A percentile compares a stretch with the other conserved stretches of the same genome.
Conservation (phyloP, 441 rosid species). For the Theobroma grandiflorum region DNA sequence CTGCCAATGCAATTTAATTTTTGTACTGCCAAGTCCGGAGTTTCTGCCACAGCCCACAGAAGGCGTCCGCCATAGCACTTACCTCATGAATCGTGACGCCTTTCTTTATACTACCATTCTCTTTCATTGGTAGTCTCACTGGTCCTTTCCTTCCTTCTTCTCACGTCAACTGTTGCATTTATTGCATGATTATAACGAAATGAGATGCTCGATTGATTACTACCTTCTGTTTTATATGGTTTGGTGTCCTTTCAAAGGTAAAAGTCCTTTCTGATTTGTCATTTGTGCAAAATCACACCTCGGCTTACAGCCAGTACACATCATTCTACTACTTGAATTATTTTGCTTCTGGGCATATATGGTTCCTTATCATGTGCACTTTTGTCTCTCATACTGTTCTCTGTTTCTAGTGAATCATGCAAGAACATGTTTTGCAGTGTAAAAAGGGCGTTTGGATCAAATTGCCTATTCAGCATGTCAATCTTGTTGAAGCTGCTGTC, state of each 20-base stretch:
- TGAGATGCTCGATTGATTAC: background rate
- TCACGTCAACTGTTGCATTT: background rate
- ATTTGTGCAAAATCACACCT: too few relatives aligned
- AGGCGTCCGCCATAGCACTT: background rate
- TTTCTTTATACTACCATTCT: background rate
- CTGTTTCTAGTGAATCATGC: background rate
- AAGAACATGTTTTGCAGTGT: constrained; percentile 50
- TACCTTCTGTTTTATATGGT: background rate
- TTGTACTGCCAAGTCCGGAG: background rate
- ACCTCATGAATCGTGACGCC: background rate
- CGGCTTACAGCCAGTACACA: background rate
- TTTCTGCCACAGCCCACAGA: background rate
- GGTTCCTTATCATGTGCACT: background rate
- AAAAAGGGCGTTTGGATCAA: constrained; percentile 94
- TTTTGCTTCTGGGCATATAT: constrained; percentile 7
- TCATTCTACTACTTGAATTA: background rate
- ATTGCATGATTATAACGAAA: background rate
- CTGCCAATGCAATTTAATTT: background rate
- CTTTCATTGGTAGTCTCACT: background rate
- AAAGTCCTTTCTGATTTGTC: background rate
- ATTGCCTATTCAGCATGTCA: constrained; percentile 66
- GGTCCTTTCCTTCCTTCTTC: background rate
- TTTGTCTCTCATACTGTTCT: background rate
- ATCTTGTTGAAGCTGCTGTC: constrained; percentile 77
- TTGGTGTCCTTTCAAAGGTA: background rate